These are phyloP conservation scores for Stipa capillata DNA, from an alignment of 176 grass and related monocot genomes.

Conservation along the genomic window DNA sequence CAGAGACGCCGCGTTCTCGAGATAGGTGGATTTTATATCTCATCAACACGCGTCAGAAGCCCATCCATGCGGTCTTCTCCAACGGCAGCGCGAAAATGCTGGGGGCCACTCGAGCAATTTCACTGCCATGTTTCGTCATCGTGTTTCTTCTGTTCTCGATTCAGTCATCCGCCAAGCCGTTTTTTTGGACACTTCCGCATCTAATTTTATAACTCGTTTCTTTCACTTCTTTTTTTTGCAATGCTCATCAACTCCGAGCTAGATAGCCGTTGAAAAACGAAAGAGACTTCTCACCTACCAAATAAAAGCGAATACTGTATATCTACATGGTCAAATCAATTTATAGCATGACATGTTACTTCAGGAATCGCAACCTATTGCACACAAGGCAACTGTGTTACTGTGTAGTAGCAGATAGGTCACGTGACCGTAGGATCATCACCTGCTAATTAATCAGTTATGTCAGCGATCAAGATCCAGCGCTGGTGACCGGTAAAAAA, in stretches of 20 bases:
- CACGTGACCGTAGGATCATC: constrained; percentile 4
- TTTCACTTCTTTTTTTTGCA: not conserved
- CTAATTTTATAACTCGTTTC: not conserved
- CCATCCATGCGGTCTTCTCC: not conserved
- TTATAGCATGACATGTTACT: not conserved
- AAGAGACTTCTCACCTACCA: not conserved
- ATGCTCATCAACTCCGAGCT: not conserved
- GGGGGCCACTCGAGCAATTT: not conserved
- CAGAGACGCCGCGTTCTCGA: too few relatives aligned
- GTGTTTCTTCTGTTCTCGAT: not conserved
- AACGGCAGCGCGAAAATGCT: not conserved
- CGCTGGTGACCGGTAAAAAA: constrained; percentile 10
- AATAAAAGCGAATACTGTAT: not conserved
- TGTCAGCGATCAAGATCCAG: constrained; percentile 15
- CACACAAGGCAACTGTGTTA: not conserved
- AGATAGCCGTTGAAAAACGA: constrained; percentile 40
- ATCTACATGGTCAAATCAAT: not conserved
- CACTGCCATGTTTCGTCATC: not conserved
- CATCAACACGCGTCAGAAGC: too few relatives aligned
- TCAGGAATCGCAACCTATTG: not conserved
- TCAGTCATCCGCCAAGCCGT: constrained; percentile 11
- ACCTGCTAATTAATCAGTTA: not conserved
- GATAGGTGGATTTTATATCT: too few relatives aligned
- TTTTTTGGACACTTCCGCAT: constrained; percentile 20
- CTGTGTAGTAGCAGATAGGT: not conserved